A percentile compares a stretch with the other conserved stretches of the same genome.
These are phyloP conservation scores for Colletotrichum sp. DNA, from an alignment of 2,329 filamentous ascomycete genomes.

Conservation along the genomic window DNA sequence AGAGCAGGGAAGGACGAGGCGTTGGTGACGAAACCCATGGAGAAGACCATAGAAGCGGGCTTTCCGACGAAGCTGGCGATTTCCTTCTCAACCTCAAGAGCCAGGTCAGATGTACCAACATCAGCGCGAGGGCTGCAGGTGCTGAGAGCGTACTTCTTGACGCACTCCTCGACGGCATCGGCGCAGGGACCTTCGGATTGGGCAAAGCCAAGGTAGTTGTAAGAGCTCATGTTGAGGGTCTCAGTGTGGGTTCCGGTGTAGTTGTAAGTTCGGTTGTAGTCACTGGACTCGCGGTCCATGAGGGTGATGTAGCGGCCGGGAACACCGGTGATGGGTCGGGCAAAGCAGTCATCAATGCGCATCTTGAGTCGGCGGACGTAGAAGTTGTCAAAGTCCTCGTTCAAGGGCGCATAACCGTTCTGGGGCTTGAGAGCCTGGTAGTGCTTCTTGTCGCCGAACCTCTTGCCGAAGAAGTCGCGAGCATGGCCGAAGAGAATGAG, in stretches of 20 bases:
- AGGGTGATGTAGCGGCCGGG: conserved; percentile 93
- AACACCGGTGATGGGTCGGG: conserved; percentile 89
- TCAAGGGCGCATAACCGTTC: conserved; percentile 93
- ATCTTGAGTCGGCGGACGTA: conserved; percentile 92
- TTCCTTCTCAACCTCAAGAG: conserved; percentile 86
- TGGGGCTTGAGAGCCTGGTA: conserved; percentile 83
- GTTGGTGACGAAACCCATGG: conserved; percentile 98
- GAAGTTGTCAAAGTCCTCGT: conserved; percentile 99
- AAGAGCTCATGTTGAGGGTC: conserved; percentile 98
- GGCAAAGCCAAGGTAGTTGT: conserved; percentile 98
- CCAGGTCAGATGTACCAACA: conserved; percentile 84
- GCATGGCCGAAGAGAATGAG: conserved; percentile 95
- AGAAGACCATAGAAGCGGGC: conserved; percentile 94
- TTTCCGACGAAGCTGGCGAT: conserved; percentile 94
- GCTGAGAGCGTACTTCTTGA: conserved; percentile 85
- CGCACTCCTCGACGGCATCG: conserved; percentile 85
- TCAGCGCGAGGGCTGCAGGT: conserved; percentile 83
- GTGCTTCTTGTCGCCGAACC: conserved; percentile 80
- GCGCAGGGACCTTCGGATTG: conserved; percentile 97
- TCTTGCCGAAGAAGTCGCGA: conserved; percentile 96
- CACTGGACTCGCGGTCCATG: conserved; percentile 86
- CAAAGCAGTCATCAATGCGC: conserved; percentile 96
- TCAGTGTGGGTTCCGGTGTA: conserved; percentile 90
- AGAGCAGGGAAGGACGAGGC: conserved; percentile 90
- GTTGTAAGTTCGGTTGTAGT: conserved; percentile 90